Percentiles rank a stretch among this genome's conserved stretches.
Conservation (phyloP, 306 rosid genomes). For the Comarum palustre region DNA sequence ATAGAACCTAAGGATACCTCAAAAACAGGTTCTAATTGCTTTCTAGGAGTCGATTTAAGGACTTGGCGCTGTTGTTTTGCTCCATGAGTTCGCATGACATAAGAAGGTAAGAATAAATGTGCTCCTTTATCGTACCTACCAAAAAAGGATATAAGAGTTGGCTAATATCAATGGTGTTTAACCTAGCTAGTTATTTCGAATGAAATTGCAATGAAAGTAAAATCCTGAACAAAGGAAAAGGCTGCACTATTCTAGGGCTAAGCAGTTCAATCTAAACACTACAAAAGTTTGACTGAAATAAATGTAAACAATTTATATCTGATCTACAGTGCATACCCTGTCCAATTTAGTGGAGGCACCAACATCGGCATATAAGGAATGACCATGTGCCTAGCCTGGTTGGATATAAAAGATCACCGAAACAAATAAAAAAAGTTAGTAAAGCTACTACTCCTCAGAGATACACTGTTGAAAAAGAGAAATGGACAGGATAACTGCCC, state of each 20-base stretch:
- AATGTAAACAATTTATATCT: not conserved
- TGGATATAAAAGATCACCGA: constrained; percentile 16
- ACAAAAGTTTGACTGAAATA: not conserved
- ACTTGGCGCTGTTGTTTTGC: constrained; percentile 90
- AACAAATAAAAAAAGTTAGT: not conserved
- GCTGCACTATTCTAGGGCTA: not conserved
- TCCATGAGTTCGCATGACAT: constrained; percentile 91
- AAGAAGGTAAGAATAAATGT: constrained; percentile 80
- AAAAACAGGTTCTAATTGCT: constrained; percentile 63
- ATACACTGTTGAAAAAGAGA: not conserved
- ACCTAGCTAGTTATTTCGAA: not conserved
- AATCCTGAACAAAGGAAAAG: not conserved
- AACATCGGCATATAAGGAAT: constrained; percentile 98
- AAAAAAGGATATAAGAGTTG: constrained; percentile 9
- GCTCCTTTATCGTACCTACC: constrained; percentile 88
- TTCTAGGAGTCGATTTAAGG: constrained; percentile 61
- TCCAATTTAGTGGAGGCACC: constrained; percentile 86
- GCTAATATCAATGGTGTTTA: constrained; percentile 14
- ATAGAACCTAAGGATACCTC: constrained; percentile 50
- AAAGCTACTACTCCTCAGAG: constrained; percentile 22
- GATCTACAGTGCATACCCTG: constrained; percentile 51
- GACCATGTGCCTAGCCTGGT: constrained; percentile 96
- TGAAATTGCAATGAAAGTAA: not conserved
- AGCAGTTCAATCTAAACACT: not conserved
- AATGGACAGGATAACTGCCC: not conserved